Evolutionary conservation across 257 asterid genomes (phyloP), one percentile per base, ranked within the genome.

Genomic region (Ophiorrhiza pumila): DNA sequence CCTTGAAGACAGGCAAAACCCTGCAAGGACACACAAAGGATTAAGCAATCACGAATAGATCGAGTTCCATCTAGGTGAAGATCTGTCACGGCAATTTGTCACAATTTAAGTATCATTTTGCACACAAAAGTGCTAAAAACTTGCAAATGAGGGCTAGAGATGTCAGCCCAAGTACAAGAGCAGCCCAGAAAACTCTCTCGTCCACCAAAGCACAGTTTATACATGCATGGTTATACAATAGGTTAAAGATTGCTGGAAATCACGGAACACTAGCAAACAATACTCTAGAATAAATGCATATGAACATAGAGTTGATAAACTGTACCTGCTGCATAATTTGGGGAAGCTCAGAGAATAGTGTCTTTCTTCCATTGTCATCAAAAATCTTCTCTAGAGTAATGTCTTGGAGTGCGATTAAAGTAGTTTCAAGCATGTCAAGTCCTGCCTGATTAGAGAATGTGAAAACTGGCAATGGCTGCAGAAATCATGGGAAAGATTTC

Each of bases 371-470:
- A 25, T 84, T 83, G 72, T 91, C 96, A 42, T 94, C 86, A 68
- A 94, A 90, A 13, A 91, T 85, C 79, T 94, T 91, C 65, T 94
- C 96, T 7, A 91, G 93, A 5, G 95, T 88, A 39, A 91, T 88
- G 83, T 94, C 98, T 74, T 90, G 97, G 27, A 94, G 96, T 17
- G 97, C 90, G 29, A 89, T 86, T 76, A 90, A 76, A 64, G 97
- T 91, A 17, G 98, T 94, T 87, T 92, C 99, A 0, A 95, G 98
- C 99, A 95, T 95, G 74, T 95, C 97, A 47, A 95, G 96, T 45
- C 99, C 99, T 0, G 92, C 96, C 82, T 95, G 97, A 61, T 95
- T 95, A 3, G 97, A 95, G 17, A 95, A 95, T 2, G 91, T 88
- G 85, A 95, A 90, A 58, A 86, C 96, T 27, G 98, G 97, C 86